Evolutionary conservation across 2,329 filamentous ascomycete species (phyloP).

Genomic region (Stromatinia cepivora): DNA sequence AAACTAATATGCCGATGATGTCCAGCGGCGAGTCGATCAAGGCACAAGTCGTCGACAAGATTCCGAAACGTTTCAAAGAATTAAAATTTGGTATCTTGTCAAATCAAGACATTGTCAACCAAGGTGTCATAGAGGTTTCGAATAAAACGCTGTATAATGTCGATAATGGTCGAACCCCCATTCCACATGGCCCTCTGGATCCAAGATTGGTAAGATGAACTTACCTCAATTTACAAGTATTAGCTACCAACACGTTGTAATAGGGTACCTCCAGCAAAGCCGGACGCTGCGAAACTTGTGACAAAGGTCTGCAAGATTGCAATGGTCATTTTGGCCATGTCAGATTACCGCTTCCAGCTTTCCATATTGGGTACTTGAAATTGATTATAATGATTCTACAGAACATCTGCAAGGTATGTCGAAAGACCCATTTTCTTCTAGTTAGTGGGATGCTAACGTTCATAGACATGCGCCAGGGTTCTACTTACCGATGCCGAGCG

Average conservation of each 20-base stretch:
- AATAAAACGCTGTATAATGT: slow-evolving; percentile 92
- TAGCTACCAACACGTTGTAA: background rate
- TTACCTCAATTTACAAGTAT: background rate
- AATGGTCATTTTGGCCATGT: slow-evolving; percentile 96
- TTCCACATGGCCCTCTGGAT: slow-evolving; percentile 83
- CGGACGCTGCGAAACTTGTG: slow-evolving; percentile 78
- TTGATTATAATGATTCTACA: slow-evolving; percentile 90
- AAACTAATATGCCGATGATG: slow-evolving; percentile 32
- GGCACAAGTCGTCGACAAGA: slow-evolving; percentile 84
- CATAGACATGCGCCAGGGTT: slow-evolving; percentile 75
- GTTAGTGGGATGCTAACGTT: slow-evolving; percentile 26
- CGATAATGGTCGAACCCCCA: slow-evolving; percentile 72
- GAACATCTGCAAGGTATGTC: slow-evolving; percentile 80
- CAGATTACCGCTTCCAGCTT: slow-evolving; percentile 83
- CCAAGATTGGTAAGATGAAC: slow-evolving; percentile 62
- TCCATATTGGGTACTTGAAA: slow-evolving; percentile 94
- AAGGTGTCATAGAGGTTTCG: slow-evolving; percentile 92
- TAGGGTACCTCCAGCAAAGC: slow-evolving; percentile 83
- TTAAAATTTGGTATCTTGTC: slow-evolving; percentile 94
- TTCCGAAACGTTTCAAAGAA: slow-evolving; percentile 88
- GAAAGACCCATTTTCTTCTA: slow-evolving; percentile 15
- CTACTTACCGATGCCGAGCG: slow-evolving; percentile 80
- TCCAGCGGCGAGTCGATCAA: slow-evolving; percentile 54
- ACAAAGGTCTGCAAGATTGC: slow-evolving; percentile 77
- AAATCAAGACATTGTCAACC: slow-evolving; percentile 91